Base-by-base conservation (phyloP, 2,329 filamentous ascomycete genomes). In the Alternaria novae-zelandiae region DNA sequence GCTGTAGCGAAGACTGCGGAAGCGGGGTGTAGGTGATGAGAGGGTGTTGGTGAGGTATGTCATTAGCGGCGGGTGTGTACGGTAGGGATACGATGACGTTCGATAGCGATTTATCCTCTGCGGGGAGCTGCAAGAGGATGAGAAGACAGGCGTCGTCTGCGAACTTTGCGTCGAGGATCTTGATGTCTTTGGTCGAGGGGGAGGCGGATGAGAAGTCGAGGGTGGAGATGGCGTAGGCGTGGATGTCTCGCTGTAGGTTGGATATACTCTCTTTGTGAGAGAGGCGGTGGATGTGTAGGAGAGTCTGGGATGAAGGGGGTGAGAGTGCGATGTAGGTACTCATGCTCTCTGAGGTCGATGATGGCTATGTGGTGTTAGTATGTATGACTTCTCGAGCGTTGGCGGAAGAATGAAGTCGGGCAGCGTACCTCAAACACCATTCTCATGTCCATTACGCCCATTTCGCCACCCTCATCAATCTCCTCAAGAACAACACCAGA, bases 141-240 rank as follows among this genome's bases (percentile, higher is more conserved):
- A 93, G 82, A 2, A 94, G 75, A 0, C 81, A 83, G 12, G 84
- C 78, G 59, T 91, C 87, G 70, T 90, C 85, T 46, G 92, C 84
- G 71, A 94, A 93, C 73, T 90, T 89, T 13, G 91, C 77, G 74
- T 93, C 90, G 20, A 88, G 77, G 15, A 90, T 79, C n/a, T 77
- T 80, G 17, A 88, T 76, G n/a, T 90, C 78, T n/a, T 76, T 79
- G 21, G 64, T 53, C 6, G 79, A 77, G 1, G 21, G 28, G 2
- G 61, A 59, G 1, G 77, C 80, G 2, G 30, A 8, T 2, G 36
- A 78, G 66, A 79, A 74, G 25, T 58, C 76, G 58, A 82, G 82
- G 69, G 87, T 91, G 61, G 90, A 87, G 43, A 88, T 87, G 55
- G 89, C 68, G 60, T 74, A 68, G 25, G 63, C 53, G 50, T 63